A percentile compares a stretch with the other conserved stretches of the same genome.
Conservation (phyloP, 1,284 basidiomycete species). For the Fistulina hepatica region DNA sequence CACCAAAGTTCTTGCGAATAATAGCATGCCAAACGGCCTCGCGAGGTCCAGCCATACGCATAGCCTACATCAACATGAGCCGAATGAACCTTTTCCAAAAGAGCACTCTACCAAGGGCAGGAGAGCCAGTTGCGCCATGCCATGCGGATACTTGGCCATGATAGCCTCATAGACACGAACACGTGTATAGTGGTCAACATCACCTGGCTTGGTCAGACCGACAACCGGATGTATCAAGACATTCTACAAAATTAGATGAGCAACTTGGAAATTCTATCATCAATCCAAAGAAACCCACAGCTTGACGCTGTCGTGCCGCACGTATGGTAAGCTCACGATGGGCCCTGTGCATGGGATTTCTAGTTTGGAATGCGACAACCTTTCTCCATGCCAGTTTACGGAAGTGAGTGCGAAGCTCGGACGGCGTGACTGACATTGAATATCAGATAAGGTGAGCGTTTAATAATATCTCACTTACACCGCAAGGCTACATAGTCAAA, state of each 20-base stretch:
- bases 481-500: constrained; percentile 94
- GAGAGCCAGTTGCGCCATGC: constrained; percentile 94
- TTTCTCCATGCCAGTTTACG: constrained; percentile 94
- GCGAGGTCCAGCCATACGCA: constrained; percentile 97
- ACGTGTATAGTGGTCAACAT: constrained; percentile 96
- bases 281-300: constrained; percentile 27
- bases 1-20: constrained; percentile 98
- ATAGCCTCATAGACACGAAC: constrained; percentile 90
- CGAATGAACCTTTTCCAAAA: too few relatives aligned
- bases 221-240: constrained; percentile 98
- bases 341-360: constrained; percentile 99
- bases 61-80: constrained; percentile 40
- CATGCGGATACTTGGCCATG: constrained; percentile 94
- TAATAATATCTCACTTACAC: too few relatives aligned
- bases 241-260: constrained; percentile 37
- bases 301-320: constrained; percentile 88
- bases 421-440: too few relatives aligned
- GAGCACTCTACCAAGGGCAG: constrained; percentile 59
- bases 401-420: constrained; percentile 92
- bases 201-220: constrained; percentile 95
- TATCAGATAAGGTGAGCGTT: too few relatives aligned
- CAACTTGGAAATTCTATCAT: background rate
- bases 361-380: constrained; percentile 97
- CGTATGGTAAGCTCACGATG: constrained; percentile 97
- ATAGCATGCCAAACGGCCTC: constrained; percentile 99